Percentiles rank a stretch among this genome's conserved stretches.
Conservation (phyloP, 176 grass and related monocot genomes). For the Oryza glaberrima region DNA sequence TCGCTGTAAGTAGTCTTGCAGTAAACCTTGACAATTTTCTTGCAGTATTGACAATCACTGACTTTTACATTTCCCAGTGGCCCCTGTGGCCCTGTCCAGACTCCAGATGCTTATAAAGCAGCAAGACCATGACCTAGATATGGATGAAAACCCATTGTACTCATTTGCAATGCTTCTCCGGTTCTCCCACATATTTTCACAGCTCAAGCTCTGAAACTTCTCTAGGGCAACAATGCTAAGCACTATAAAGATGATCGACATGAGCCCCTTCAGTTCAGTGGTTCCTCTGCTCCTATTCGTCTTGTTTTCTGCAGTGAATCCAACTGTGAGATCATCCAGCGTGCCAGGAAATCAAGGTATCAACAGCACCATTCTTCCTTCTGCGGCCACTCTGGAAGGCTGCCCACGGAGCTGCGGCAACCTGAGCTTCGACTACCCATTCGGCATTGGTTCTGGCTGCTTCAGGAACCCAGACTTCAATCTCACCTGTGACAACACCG, state of each 20-base stretch:
- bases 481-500: constrained; percentile 37
- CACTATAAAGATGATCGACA: neutral
- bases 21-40: neutral
- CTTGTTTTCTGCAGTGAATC: neutral
- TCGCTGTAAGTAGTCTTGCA: no score
- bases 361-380: neutral
- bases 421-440: constrained; percentile 35
- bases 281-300: neutral
- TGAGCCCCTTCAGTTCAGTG: neutral
- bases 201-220: neutral
- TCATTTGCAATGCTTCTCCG: neutral
- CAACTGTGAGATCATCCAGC: neutral
- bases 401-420: constrained; percentile 22
- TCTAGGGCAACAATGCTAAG: neutral
- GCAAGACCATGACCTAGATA: neutral
- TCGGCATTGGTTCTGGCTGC: constrained; percentile 39
- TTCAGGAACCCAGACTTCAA: constrained; percentile 31
- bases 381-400: neutral
- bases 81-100: no score
- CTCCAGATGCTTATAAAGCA: neutral
- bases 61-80: no score
- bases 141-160: neutral
- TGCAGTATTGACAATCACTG: no score
- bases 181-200: no score
- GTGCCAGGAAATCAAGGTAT: neutral